Percentiles rank a stretch among this genome's conserved stretches.
Conservation (phyloP, 2,329 filamentous ascomycete genomes). For the Alternaria incomplexa region DNA sequence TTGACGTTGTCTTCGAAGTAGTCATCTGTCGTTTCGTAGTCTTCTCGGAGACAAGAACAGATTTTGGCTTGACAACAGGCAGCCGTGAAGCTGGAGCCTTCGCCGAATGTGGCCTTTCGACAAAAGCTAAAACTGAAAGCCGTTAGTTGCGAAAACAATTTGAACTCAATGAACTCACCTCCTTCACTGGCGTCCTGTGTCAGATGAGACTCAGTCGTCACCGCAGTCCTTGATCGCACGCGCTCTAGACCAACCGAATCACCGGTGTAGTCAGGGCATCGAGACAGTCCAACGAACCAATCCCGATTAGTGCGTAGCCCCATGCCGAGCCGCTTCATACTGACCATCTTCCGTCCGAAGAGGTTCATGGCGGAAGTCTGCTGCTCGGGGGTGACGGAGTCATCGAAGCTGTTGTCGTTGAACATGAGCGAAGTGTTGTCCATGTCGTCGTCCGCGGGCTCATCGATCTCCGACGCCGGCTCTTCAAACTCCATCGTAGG, state of each 20-base stretch:
- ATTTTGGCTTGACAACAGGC: not conserved
- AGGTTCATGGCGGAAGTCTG: not conserved
- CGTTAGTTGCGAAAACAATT: not conserved
- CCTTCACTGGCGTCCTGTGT: not conserved
- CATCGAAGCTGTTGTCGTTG: constrained; percentile 13
- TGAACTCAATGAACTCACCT: not conserved
- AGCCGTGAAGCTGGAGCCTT: not conserved
- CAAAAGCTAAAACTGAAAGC: not conserved
- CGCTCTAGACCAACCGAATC: not conserved
- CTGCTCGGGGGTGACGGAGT: not conserved
- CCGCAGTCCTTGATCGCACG: not conserved
- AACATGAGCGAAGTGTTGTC: constrained; percentile 7
- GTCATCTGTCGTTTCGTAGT: not conserved
- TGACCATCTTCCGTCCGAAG: not conserved
- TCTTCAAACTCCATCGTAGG: not conserved
- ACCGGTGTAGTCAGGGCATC: not conserved
- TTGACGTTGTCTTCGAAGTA: not conserved
- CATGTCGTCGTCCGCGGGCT: not conserved
- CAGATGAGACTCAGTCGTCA: not conserved
- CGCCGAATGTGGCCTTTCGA: not conserved
- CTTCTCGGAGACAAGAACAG: not conserved
- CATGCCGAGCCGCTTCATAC: not conserved
- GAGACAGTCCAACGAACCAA: not conserved
- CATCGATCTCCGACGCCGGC: not conserved
- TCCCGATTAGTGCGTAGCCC: not conserved